Conservation (phyloP, 2,329 filamentous ascomycete species). For the Myriosclerotinia duriaeana region DNA sequence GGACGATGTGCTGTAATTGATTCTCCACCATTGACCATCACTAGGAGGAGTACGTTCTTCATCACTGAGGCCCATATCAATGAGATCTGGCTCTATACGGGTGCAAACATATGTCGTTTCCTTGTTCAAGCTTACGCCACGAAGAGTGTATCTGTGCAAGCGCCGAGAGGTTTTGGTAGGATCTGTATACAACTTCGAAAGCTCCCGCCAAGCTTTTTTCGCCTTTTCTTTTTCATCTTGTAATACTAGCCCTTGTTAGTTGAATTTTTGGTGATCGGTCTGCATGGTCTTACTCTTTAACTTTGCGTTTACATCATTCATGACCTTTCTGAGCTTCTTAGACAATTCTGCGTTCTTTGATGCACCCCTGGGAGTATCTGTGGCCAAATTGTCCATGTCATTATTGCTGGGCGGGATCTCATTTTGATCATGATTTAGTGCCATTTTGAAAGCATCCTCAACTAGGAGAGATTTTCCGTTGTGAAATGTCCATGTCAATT, state of each 20-base stretch:
- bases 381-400: neutral
- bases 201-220: constrained; percentile 39
- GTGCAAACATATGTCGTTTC: constrained; percentile 54
- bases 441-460: constrained; percentile 37
- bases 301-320: constrained; percentile 40
- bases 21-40: constrained; percentile 57
- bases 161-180: constrained; percentile 31
- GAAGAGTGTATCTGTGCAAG: constrained; percentile 48
- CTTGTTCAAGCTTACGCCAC: constrained; percentile 51
- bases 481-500: constrained; percentile 27
- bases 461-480: constrained; percentile 36
- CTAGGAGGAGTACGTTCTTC: constrained; percentile 30
- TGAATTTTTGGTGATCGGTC: neutral
- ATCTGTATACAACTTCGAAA: constrained; percentile 44
- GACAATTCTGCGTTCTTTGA: constrained; percentile 32
- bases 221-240: constrained; percentile 39
- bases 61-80: constrained; percentile 45
- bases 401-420: neutral
- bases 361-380: constrained; percentile 19
- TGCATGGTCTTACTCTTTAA: constrained; percentile 33
- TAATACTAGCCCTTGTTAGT: constrained; percentile 35
- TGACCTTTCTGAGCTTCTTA: constrained; percentile 34
- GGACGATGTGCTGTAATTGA: constrained; percentile 46
- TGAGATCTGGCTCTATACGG: constrained; percentile 45
- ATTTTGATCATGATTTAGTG: constrained; percentile 38